phyloP scores from a whole-genome alignment of 306 rosid genomes.

The Sesbania bispinosa region DNA sequence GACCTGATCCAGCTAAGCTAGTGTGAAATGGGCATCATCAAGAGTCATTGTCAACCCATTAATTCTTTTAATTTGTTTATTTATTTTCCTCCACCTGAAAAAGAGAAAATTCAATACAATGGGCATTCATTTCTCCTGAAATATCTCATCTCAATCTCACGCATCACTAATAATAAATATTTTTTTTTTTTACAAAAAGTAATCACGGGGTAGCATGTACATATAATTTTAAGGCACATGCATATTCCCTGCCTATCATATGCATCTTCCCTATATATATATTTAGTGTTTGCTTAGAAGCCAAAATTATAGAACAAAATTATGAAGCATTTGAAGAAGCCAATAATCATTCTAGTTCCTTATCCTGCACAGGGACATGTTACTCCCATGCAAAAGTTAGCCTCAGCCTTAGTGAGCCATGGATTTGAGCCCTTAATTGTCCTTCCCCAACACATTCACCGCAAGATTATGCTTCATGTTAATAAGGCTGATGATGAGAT shows the following conservation, averaged over 20 bases:
- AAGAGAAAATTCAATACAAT: not conserved
- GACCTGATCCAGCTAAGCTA: not conserved
- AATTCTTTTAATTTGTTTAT: not conserved
- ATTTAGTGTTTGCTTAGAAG: not conserved
- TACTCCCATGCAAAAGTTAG: slow-evolving; percentile 77
- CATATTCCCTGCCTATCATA: not conserved
- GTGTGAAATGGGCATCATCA: not conserved
- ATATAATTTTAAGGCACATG: not conserved
- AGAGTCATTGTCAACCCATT: not conserved
- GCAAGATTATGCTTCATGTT: slow-evolving; percentile 21
- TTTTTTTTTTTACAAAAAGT: too few species aligned
- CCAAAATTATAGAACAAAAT: too few species aligned
- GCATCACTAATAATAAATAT: too few species aligned
- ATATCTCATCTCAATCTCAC: too few species aligned
- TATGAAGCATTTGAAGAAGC: slow-evolving; percentile 35
- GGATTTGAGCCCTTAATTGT: slow-evolving; percentile 51
- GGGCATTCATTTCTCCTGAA: too few species aligned
- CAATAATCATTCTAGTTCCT: slow-evolving; percentile 58
- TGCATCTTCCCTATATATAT: not conserved
- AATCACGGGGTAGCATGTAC: not conserved
- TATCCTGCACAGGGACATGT: slow-evolving; percentile 96
- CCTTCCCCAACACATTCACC: slow-evolving; percentile 46
- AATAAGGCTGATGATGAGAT: not conserved
- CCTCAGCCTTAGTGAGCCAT: slow-evolving; percentile 30
- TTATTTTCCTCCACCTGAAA: not conserved